Evolutionary conservation across 495 filamentous ascomycete species (phyloP).

Genomic region (Neurospora intermedia): DNA sequence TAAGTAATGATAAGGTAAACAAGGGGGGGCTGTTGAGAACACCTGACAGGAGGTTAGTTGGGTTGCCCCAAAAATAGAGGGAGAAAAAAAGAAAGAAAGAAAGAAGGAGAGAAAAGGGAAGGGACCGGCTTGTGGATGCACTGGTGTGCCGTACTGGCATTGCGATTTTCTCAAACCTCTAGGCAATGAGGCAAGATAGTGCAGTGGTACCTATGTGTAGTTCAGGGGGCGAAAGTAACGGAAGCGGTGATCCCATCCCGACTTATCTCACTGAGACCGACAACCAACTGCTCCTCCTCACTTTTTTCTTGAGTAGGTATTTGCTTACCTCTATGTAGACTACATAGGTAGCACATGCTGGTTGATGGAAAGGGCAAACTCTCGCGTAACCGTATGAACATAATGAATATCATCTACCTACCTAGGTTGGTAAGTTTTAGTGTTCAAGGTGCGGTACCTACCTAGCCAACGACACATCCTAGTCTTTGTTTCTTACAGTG

Average conservation of each 20-base stretch:
- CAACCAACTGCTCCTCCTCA: not conserved
- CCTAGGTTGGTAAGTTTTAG: not conserved
- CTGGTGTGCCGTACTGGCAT: not conserved
- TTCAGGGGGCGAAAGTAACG: not conserved
- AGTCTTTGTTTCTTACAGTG: not conserved
- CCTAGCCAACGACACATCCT: not conserved
- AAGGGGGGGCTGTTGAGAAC: not conserved
- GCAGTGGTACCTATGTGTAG: not conserved
- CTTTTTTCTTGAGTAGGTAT: not conserved
- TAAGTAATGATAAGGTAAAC: not conserved
- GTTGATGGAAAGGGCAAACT: not conserved
- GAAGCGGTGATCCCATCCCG: not conserved
- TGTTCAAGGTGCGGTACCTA: not conserved
- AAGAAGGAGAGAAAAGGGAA: not conserved
- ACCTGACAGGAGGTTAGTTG: not conserved
- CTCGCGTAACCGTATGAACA: not conserved
- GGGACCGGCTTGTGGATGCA: not conserved
- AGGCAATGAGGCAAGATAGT: not conserved
- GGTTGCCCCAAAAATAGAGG: no score
- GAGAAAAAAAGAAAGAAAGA: no score
- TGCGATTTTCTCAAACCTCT: not conserved
- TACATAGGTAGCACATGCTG: not conserved
- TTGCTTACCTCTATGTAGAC: not conserved
- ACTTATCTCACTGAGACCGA: not conserved
- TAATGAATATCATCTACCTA: not conserved